Evolutionary conservation across 768 basidiomycete genomes (phyloP).

Genomic region (Holtermanniella nyarrowii): DNA sequence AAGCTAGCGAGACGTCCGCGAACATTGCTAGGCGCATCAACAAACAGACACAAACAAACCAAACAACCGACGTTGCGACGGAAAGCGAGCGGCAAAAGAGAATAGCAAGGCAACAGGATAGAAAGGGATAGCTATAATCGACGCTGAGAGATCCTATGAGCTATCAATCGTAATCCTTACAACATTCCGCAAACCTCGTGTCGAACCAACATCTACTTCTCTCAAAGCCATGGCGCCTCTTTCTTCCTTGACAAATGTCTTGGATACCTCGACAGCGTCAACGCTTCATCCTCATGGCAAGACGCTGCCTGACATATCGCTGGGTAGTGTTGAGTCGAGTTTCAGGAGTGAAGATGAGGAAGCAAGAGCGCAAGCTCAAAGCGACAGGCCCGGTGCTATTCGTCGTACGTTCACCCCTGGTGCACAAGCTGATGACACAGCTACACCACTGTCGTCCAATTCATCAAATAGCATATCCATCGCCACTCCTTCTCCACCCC

Average conservation of each 20-base stretch:
- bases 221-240: no score
- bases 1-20: background rate
- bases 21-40: background rate
- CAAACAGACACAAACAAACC: no score
- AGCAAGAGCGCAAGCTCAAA: background rate
- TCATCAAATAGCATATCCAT: conserved; percentile 6
- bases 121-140: no score
- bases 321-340: conserved; percentile 30
- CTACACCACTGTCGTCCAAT: conserved; percentile 1
- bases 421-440: background rate
- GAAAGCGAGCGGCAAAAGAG: no score
- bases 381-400: background rate
- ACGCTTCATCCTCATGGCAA: conserved; percentile 25
- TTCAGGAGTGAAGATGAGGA: conserved; percentile 32
- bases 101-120: no score
- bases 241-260: background rate
- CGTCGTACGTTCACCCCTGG: background rate
- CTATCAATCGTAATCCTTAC: no score
- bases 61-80: no score
- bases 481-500: conserved; percentile 15
- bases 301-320: conserved; percentile 31
- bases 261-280: conserved; percentile 8
- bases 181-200: no score
- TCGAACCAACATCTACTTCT: no score
- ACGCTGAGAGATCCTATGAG: no score